Conservation (phyloP, 345 rosid genomes). For the Euphorbia lathyris region DNA sequence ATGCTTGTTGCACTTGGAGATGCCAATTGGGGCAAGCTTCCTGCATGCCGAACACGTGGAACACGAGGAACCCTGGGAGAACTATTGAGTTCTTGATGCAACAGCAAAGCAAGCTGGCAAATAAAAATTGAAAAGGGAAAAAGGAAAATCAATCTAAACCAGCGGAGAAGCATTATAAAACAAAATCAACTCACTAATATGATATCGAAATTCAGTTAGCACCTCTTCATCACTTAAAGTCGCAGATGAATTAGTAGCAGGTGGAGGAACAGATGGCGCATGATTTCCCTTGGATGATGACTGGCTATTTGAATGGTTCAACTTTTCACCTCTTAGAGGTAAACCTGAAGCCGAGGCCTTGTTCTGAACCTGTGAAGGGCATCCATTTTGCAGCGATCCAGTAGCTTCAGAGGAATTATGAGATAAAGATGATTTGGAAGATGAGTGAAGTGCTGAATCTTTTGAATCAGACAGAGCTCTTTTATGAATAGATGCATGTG, state of each 20-base stretch:
- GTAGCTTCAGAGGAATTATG: constrained; percentile 52
- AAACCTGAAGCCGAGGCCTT: constrained; percentile 45
- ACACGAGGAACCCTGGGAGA: constrained; percentile 98
- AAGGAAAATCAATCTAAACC: not conserved
- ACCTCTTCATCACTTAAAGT: constrained; percentile 95
- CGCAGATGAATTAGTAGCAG: constrained; percentile 44
- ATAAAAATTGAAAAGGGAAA: constrained; percentile 11
- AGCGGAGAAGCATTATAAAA: constrained; percentile 6
- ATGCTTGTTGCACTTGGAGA: constrained; percentile 64
- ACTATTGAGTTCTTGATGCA: constrained; percentile 98
- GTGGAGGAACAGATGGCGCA: constrained; percentile 40
- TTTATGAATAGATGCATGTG: constrained; percentile 51
- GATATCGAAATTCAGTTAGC: constrained; percentile 13
- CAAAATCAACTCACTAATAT: not conserved
- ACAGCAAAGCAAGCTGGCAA: constrained; percentile 84
- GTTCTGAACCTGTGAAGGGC: constrained; percentile 34
- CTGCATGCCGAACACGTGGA: constrained; percentile 84
- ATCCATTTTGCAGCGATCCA: constrained; percentile 38
- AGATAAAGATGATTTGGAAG: constrained; percentile 44
- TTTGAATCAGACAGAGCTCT: constrained; percentile 45
- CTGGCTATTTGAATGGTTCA: constrained; percentile 44
- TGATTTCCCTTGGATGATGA: constrained; percentile 52
- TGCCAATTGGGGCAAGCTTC: constrained; percentile 69
- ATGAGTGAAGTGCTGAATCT: constrained; percentile 44
- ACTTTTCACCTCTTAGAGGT: constrained; percentile 60